These are phyloP conservation scores for Vaucheria bursata DNA, from an alignment of 352 stramenopile species.

Conservation along the genomic window DNA sequence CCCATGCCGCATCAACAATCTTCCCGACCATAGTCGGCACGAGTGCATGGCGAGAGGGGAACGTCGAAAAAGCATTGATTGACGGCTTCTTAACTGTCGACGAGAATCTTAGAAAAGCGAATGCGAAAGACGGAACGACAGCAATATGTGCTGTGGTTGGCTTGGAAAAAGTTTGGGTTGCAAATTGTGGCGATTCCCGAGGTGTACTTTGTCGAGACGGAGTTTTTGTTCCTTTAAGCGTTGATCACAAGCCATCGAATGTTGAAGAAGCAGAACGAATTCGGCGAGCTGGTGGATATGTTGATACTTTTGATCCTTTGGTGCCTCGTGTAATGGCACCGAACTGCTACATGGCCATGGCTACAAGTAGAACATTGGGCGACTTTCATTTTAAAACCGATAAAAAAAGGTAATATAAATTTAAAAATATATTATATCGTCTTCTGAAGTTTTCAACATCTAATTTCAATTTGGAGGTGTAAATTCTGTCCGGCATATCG, in stretches of 20 bases:
- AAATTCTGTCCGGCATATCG: background rate
- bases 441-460: background rate
- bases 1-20: constrained; percentile 13
- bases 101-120: background rate
- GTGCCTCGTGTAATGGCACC: constrained; percentile 27
- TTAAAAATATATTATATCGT: background rate
- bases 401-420: constrained; percentile 18
- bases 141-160: constrained; percentile 24
- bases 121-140: constrained; percentile 15
- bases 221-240: constrained; percentile 16
- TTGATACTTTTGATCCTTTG: background rate
- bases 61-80: constrained; percentile 16
- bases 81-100: background rate
- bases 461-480: background rate
- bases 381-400: constrained; percentile 41
- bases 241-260: constrained; percentile 18
- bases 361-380: constrained; percentile 28
- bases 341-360: constrained; percentile 24
- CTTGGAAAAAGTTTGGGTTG: constrained; percentile 13
- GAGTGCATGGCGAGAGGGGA: background rate
- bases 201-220: constrained; percentile 28
- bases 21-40: constrained; percentile 3
- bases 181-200: constrained; percentile 37
- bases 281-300: constrained; percentile 13
- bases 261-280: constrained; percentile 17